Conservation (phyloP, 2,329 filamentous ascomycete species). For the Paecilomyces sp. region DNA sequence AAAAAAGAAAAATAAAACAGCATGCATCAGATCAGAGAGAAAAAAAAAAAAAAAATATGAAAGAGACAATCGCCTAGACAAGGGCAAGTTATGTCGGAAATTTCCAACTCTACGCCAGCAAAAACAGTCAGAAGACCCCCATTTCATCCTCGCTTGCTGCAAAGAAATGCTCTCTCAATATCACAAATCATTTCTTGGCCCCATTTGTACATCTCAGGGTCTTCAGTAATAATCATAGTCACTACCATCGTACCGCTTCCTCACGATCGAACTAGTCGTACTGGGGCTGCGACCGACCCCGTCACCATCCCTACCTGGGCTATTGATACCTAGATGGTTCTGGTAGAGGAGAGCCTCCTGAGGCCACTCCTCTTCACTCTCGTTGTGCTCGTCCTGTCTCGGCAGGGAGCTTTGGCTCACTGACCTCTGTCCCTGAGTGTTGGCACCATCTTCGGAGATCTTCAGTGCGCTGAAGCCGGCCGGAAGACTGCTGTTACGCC, state of each 20-base stretch:
- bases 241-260: conserved; percentile 22
- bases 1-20: not conserved
- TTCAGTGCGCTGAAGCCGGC: conserved; percentile 7
- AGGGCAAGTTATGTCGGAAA: not conserved
- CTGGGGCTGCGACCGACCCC: conserved; percentile 12
- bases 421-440: conserved; percentile 7
- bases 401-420: conserved; percentile 6
- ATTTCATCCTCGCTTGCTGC: not conserved
- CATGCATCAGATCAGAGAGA: not conserved
- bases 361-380: conserved; percentile 27
- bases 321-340: conserved; percentile 16
- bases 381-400: conserved; percentile 14
- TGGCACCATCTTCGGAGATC: conserved; percentile 3
- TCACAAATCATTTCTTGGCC: not conserved
- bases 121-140: not conserved
- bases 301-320: conserved; percentile 4
- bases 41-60: not conserved
- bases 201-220: not conserved
- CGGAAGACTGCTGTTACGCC: conserved; percentile 14
- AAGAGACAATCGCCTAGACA: not conserved
- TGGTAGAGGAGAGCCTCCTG: conserved; percentile 36
- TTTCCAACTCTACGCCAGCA: not conserved
- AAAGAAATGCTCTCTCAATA: not conserved
- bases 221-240: conserved; percentile 9
- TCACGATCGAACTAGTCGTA: conserved; percentile 15